phyloP scores from a whole-genome alignment of 208 protist genomes.

The Crithidia acanthocephali region DNA sequence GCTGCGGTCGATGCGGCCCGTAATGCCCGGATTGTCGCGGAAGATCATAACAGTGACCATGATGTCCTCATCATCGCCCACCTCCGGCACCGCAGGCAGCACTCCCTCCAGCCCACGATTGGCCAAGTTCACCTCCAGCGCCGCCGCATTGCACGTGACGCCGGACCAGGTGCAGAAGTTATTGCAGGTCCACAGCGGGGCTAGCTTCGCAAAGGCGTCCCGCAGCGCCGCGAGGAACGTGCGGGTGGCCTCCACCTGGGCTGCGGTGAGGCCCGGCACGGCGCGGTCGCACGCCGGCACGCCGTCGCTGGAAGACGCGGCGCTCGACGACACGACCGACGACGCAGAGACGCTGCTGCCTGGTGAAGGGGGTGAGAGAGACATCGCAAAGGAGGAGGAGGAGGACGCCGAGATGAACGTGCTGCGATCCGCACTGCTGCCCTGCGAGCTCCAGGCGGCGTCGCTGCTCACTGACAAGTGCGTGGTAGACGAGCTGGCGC shows the following conservation, averaged over 20 bases:
- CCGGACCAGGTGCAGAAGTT: background rate
- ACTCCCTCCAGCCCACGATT: background rate
- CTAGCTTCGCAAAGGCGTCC: background rate
- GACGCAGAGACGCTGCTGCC: no score
- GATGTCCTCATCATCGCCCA: background rate
- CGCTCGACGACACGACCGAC: no score
- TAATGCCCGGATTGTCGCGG: background rate
- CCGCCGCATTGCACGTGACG: background rate
- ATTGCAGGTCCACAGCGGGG: background rate
- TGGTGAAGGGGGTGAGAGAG: no score
- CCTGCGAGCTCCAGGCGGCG: no score
- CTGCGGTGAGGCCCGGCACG: background rate
- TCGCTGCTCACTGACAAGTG: no score
- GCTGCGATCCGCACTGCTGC: no score
- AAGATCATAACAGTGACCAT: background rate
- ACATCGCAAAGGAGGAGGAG: no score
- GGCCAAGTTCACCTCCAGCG: background rate
- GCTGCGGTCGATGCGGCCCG: background rate
- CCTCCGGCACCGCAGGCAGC: background rate
- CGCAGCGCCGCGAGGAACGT: background rate
- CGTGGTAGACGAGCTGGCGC: no score
- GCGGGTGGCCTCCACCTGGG: background rate
- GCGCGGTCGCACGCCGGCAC: background rate
- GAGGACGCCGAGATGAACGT: no score
- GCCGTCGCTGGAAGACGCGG: no score